Evolutionary conservation across 169 alveolate species (phyloP), one percentile per base, ranked within the genome.

Genomic region (Cryptosporidium meleagridis): DNA sequence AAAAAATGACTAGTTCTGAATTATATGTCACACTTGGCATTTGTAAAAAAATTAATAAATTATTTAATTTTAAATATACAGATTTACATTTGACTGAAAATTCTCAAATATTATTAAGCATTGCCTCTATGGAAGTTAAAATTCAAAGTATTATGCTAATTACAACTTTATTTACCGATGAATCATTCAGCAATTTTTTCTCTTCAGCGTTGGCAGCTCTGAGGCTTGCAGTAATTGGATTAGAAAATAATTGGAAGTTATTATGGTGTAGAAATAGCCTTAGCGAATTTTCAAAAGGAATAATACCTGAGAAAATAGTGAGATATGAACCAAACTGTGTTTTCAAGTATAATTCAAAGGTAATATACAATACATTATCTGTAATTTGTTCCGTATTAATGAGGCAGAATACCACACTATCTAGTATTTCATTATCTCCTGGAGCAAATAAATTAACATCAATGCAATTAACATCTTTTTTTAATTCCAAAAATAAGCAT

Each of bases 341-440:
- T 16, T 73, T 73, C 23, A 51, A 29, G 16, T n/a, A 58, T 62
- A 37, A 65, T n/a, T 80, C 89, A 65, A 21, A 62, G 16, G 69
- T 33, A 45, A 65, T 41, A 41, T 80, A 62, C 29, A 45, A 62
- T 3, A 14, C 62, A 61, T 37, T 80, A 16, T 48, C 75, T 14
- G 23, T 26, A 23, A 61, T 80, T 10, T 58, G 67, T 23, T 14
- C 80, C 6, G 41, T 80, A 62, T 26, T 80, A 80, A 80, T 80
- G 89, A 65, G 41, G 41, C 73, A 80, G 14, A 80, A 80, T 62
- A 80, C 89, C 8, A 80, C 89, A 3, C 3, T 80, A 18, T 80
- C 89, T 6, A 80, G 89, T 48, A 44, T 65, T 44, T 37, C 89
- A 14, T 23, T 80, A 12, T 80, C 89, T 16, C 89, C 89, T 5